Conservation (phyloP, 805 yeast species). For the Teunomyces barrocoloradensis region DNA sequence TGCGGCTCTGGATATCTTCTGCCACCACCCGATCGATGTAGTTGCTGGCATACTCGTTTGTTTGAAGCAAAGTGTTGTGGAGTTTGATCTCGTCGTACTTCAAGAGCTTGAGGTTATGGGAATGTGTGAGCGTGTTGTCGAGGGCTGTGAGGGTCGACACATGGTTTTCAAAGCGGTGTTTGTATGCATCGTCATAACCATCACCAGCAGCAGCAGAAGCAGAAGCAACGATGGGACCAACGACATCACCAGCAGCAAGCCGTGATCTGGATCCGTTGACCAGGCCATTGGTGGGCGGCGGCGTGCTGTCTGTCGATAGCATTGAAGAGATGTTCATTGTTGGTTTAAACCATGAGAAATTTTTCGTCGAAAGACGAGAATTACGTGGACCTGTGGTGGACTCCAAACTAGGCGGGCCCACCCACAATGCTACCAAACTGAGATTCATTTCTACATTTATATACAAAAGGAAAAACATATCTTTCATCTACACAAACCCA, state of each 20-base stretch:
- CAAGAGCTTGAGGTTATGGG: constrained; percentile 10
- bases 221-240: background rate
- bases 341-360: background rate
- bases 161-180: constrained; percentile 10
- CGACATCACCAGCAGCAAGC: background rate
- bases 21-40: constrained; percentile 36
- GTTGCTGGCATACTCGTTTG: constrained; percentile 26
- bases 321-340: constrained; percentile 36
- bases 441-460: no score
- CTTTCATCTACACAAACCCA: no score
- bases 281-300: constrained; percentile 7
- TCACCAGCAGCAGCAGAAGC: background rate
- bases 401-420: background rate
- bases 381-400: background rate
- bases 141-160: constrained; percentile 12
- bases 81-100: constrained; percentile 13
- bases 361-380: constrained; percentile 1
- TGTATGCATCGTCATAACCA: constrained; percentile 6
- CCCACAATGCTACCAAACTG: no score
- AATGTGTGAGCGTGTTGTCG: constrained; percentile 13
- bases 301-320: constrained; percentile 26
- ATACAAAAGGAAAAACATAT: no score
- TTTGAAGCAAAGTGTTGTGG: constrained; percentile 14
- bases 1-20: constrained; percentile 30
- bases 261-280: constrained; percentile 4